phyloP scores from a whole-genome alignment of 2,329 filamentous ascomycete species.

The Scedosporium aurantiacum region DNA sequence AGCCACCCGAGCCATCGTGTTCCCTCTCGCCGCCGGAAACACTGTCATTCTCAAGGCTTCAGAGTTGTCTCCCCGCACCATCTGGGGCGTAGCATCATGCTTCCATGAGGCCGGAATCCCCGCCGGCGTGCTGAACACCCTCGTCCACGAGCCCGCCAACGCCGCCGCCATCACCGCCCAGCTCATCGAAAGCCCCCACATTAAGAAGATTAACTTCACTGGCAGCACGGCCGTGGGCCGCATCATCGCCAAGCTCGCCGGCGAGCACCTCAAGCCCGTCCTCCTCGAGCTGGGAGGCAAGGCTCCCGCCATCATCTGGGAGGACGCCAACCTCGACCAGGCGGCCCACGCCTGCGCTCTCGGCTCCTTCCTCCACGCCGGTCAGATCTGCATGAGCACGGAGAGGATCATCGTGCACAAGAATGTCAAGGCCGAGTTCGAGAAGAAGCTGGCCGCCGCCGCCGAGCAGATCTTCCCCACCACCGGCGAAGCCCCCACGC shows the following conservation, averaged over 20 bases:
- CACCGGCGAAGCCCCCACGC: constrained; percentile 52
- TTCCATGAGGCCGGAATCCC: constrained; percentile 69
- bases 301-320: constrained; percentile 64
- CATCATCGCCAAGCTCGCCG: constrained; percentile 59
- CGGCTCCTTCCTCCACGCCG: constrained; percentile 61
- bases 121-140: constrained; percentile 59
- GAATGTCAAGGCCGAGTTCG: constrained; percentile 34
- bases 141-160: constrained; percentile 54
- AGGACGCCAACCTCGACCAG: constrained; percentile 65
- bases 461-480: constrained; percentile 35
- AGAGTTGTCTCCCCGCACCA: constrained; percentile 54
- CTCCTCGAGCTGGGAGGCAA: constrained; percentile 79
- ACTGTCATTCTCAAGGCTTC: constrained; percentile 63
- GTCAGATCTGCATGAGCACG: constrained; percentile 80
- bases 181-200: constrained; percentile 52
- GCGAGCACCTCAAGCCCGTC: constrained; percentile 65
- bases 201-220: constrained; percentile 82
- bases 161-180: constrained; percentile 56
- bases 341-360: constrained; percentile 58
- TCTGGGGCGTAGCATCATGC: constrained; percentile 50
- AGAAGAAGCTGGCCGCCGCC: constrained; percentile 27
- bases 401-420: constrained; percentile 57
- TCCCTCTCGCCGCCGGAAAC: constrained; percentile 67
- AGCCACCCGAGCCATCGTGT: constrained; percentile 41
- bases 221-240: constrained; percentile 64